Conservation (phyloP, 2,329 filamentous ascomycete genomes). For the Apiospora marii region DNA sequence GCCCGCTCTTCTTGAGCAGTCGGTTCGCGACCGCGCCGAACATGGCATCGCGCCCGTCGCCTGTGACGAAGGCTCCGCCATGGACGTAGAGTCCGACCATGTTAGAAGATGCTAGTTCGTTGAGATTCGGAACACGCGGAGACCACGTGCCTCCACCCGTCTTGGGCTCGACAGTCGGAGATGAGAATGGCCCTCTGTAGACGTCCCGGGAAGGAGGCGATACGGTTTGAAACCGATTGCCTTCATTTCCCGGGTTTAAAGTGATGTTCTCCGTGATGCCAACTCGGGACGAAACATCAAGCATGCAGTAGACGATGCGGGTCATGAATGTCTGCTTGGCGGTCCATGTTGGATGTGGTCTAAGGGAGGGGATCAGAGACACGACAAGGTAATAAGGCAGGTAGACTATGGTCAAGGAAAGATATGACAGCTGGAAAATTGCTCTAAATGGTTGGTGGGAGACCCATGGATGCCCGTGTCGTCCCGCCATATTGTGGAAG, state of each 20-base stretch:
- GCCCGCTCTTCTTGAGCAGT: conserved; percentile 38
- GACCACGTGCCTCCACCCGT: conserved; percentile 43
- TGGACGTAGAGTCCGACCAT: conserved; percentile 38
- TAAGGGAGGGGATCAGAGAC: conserved; percentile 28
- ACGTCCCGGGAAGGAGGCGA: conserved; percentile 30
- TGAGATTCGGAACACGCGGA: conserved; percentile 25
- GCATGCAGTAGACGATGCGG: conserved; percentile 23
- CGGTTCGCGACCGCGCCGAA: conserved; percentile 27
- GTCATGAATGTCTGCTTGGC: conserved; percentile 31
- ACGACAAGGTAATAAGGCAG: conserved; percentile 33
- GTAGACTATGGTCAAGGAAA: conserved; percentile 7
- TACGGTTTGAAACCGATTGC: conserved; percentile 27
- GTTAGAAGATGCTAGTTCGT: conserved; percentile 16
- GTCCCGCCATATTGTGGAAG: neutral
- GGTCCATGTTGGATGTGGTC: conserved; percentile 34
- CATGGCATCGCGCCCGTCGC: conserved; percentile 32
- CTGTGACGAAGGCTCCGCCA: conserved; percentile 37
- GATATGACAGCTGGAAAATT: neutral
- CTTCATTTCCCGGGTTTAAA: conserved; percentile 26
- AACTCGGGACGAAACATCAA: conserved; percentile 25
- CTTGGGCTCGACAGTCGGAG: conserved; percentile 31
- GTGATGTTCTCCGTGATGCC: conserved; percentile 28
- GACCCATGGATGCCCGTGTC: neutral
- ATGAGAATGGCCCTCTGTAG: conserved; percentile 36
- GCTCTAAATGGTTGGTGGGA: neutral